Percentiles rank a stretch among this genome's conserved stretches.
phyloP scores from a whole-genome alignment of 805 yeast species.

The Starmerella tilneyi region DNA sequence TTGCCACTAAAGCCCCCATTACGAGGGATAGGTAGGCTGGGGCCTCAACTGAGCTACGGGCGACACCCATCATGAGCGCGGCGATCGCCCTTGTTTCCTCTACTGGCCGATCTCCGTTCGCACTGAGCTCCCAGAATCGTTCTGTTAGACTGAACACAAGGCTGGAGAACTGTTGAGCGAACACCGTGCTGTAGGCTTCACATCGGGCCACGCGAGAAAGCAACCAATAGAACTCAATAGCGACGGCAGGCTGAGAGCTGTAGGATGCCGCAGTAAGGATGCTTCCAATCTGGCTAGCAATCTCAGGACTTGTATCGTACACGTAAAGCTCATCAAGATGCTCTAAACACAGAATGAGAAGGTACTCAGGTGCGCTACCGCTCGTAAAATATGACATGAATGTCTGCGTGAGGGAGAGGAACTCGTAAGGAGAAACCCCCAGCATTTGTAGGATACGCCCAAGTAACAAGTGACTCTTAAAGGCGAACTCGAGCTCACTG shows the following conservation, averaged over 20 bases:
- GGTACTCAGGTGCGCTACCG: not conserved
- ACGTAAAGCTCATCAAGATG: slow-evolving; percentile 1
- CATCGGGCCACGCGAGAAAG: not conserved
- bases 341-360: not conserved
- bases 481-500: not conserved
- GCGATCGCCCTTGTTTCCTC: not conserved
- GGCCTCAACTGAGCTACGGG: not conserved
- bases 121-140: not conserved
- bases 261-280: not conserved
- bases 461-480: not conserved
- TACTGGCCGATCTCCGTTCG: not conserved
- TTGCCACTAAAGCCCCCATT: not conserved
- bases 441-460: not conserved
- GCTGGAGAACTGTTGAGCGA: not conserved
- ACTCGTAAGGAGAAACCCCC: not conserved
- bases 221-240: not conserved
- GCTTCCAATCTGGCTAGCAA: slow-evolving; percentile 3
- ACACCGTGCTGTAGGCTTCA: not conserved
- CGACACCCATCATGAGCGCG: not conserved
- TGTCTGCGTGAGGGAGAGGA: slow-evolving; percentile 1
- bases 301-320: not conserved
- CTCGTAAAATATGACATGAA: not conserved
- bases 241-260: not conserved
- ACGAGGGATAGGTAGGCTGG: not conserved
- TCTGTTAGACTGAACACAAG: not conserved